Evolutionary conservation across 768 basidiomycete species (phyloP).

Genomic region (Tremella yokohamensis): DNA sequence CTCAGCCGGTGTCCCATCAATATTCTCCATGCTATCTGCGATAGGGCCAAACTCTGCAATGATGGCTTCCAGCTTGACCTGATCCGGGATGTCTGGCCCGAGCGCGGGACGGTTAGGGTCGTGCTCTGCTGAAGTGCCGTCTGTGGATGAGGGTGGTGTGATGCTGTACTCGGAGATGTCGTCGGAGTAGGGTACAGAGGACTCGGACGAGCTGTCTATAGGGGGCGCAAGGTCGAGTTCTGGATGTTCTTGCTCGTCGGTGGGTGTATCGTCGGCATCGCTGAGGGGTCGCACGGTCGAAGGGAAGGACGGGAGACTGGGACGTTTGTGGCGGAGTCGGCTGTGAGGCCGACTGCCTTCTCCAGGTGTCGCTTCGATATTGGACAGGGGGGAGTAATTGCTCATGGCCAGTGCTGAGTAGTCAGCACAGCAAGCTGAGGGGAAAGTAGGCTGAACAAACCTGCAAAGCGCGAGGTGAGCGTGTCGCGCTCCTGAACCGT

Average conservation of each 20-base stretch:
- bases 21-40: slow-evolving; percentile 42
- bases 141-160: neutral
- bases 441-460: slow-evolving; percentile 3
- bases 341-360: too few species aligned
- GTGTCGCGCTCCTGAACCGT: slow-evolving; percentile 15
- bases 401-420: slow-evolving; percentile 19
- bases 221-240: slow-evolving; percentile 5
- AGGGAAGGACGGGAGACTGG: slow-evolving; percentile 4
- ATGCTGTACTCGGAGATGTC: neutral
- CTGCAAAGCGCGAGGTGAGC: slow-evolving; percentile 26
- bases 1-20: slow-evolving; percentile 32
- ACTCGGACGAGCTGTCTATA: slow-evolving; percentile 2
- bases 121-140: slow-evolving; percentile 2
- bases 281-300: neutral
- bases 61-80: slow-evolving; percentile 58
- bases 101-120: slow-evolving; percentile 14
- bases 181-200: neutral
- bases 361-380: neutral
- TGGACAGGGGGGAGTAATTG: slow-evolving; percentile 15
- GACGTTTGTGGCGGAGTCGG: slow-evolving; percentile 5
- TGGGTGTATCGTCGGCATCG: neutral
- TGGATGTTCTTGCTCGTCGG: slow-evolving; percentile 6
- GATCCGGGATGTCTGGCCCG: slow-evolving; percentile 50
- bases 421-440: slow-evolving; percentile 5
- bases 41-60: slow-evolving; percentile 61